Base-by-base conservation (phyloP, 805 yeast species). In the Lipomyces sp. region DNA sequence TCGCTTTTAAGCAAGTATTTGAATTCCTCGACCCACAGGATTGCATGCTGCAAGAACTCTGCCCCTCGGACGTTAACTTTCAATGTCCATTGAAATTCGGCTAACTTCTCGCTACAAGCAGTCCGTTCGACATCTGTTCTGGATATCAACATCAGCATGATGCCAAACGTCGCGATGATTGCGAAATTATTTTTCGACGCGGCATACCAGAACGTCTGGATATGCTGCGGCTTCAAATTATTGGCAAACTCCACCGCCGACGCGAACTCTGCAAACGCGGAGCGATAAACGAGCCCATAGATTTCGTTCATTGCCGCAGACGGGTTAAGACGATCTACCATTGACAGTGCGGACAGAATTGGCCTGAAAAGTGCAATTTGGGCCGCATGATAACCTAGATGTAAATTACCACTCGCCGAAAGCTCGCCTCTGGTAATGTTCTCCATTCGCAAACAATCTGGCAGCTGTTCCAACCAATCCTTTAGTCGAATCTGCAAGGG, bases 391-490 rank as follows among this genome's bases (percentile, higher is more conserved):
- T 70, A 73, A 4, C 73, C 71, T 2, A 73, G 66, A 59, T 73
- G 75, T 15, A 73, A 61, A 55, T 72, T 72, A 18, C 75, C 73
- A 33, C 66, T 69, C 1, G 72, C 70, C 18, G 73, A 72, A 7
- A 72, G 64, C 48, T 73, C 73, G 15, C 75, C 74, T 11, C 58
- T 64, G 30, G 70, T 72, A 32, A 60, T 64, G 37, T 66, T 63
- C 45, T 66, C 73, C 71, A 72, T 73, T 10, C 71, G 62, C 53
- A 75, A 65, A 13, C 71, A 64, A 18, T 69, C 72, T 1, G 81
- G 81, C 32, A 79, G 74, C 2, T 71, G 64, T 45, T 71, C 73
- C 35, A 75, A 74, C 80, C 82, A 79, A 34, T 74, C 73, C 42
- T 77, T 72, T 33, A 79, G 74, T 57, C 76, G 62, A 32, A 77